Percentiles rank a stretch among this genome's conserved stretches.
These are phyloP conservation scores for Penicillium waksmanii DNA, from an alignment of 495 filamentous ascomycete species.

Conservation along the genomic window DNA sequence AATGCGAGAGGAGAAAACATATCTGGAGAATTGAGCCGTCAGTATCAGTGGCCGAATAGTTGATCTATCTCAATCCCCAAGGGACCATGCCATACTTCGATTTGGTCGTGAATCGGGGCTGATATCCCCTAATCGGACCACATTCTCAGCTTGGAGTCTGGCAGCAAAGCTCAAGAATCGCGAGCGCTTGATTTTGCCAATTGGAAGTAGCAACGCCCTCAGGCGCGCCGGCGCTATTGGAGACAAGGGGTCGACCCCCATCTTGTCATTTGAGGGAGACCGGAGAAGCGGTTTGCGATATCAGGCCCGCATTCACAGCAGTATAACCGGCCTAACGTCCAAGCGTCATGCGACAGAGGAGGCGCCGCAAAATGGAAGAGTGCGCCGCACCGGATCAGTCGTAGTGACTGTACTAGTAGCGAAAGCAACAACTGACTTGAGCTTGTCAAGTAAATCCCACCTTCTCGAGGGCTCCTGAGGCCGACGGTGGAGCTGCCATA, in stretches of 20 bases:
- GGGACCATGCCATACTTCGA: slow-evolving; percentile 66
- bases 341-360: slow-evolving; percentile 30
- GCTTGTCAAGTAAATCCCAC: slow-evolving; percentile 9
- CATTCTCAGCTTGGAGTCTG: slow-evolving; percentile 75
- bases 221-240: slow-evolving; percentile 89
- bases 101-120: slow-evolving; percentile 85
- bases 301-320: slow-evolving; percentile 43
- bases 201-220: slow-evolving; percentile 78
- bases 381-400: slow-evolving; percentile 6
- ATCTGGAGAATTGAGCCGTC: slow-evolving; percentile 56
- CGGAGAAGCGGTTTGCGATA: slow-evolving; percentile 33
- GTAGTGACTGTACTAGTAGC: slow-evolving; percentile 3
- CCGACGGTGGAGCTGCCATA: slow-evolving; percentile 15
- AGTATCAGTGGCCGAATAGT: slow-evolving; percentile 19
- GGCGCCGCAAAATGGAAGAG: background rate
- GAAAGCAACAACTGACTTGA: slow-evolving; percentile 11
- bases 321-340: slow-evolving; percentile 19
- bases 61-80: background rate
- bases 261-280: slow-evolving; percentile 54
- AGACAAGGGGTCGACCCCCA: slow-evolving; percentile 85
- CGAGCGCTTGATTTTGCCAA: slow-evolving; percentile 81
- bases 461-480: slow-evolving; percentile 24
- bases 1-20: slow-evolving; percentile 96
- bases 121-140: slow-evolving; percentile 88
- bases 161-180: slow-evolving; percentile 79